These are phyloP conservation scores for Macrocystidia cucumis DNA, from an alignment of 1,284 basidiomycete genomes.

Conservation along the genomic window DNA sequence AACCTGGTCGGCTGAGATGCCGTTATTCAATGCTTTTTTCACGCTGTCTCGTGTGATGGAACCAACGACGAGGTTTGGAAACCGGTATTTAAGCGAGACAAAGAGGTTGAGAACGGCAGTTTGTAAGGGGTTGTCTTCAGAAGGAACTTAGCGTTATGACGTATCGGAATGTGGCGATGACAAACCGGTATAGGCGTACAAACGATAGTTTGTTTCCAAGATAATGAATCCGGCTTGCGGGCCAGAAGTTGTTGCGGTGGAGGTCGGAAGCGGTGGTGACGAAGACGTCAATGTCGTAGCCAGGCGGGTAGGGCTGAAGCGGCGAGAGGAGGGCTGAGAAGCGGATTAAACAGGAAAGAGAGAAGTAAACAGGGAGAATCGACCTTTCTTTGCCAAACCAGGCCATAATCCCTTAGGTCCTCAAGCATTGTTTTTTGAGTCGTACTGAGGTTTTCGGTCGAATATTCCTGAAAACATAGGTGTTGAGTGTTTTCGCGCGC, in stretches of 20 bases:
- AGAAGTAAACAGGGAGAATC: slow-evolving; percentile 12
- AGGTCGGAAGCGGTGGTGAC: slow-evolving; percentile 61
- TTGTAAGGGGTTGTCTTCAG: slow-evolving; percentile 92
- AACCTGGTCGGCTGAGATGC: slow-evolving; percentile 95
- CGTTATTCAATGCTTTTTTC: slow-evolving; percentile 88
- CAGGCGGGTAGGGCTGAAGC: slow-evolving; percentile 94
- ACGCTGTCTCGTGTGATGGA: slow-evolving; percentile 93
- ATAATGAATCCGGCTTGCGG: slow-evolving; percentile 87
- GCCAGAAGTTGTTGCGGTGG: slow-evolving; percentile 47
- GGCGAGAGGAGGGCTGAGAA: slow-evolving; percentile 55
- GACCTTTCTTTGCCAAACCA: slow-evolving; percentile 80
- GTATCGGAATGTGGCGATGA: slow-evolving; percentile 2
- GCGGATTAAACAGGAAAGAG: slow-evolving; percentile 4
- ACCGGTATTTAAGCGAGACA: slow-evolving; percentile 86
- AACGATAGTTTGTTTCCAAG: slow-evolving; percentile 96
- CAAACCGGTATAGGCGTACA: slow-evolving; percentile 96
- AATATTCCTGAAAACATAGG: slow-evolving; percentile 66
- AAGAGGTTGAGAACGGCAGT: slow-evolving; percentile 96
- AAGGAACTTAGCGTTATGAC: slow-evolving; percentile 10
- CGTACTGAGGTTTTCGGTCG: slow-evolving; percentile 72
- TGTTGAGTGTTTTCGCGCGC: slow-evolving; percentile 3
- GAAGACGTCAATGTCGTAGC: slow-evolving; percentile 90
- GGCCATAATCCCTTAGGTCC: slow-evolving; percentile 91
- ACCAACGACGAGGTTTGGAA: slow-evolving; percentile 94
- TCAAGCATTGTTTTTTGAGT: slow-evolving; percentile 85